A percentile compares a stretch with the other conserved stretches of the same genome.
These are phyloP conservation scores for Leishmania aethiopica DNA, from an alignment of 208 protist species.

Conservation along the genomic window DNA sequence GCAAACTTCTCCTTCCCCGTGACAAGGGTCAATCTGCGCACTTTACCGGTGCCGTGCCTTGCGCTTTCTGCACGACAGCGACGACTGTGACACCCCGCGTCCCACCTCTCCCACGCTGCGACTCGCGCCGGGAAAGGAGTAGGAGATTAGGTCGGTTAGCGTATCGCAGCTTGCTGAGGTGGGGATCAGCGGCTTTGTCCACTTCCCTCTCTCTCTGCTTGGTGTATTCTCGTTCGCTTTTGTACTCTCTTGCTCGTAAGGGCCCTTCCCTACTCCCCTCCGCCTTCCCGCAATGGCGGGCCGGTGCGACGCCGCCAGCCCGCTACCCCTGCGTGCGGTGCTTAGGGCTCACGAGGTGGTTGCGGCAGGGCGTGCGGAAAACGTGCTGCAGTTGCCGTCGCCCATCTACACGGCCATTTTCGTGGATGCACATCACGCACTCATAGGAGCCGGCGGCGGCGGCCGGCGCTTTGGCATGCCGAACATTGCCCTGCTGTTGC, in stretches of 20 bases:
- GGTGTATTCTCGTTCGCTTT: too few species aligned
- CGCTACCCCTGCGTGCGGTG: slow-evolving; percentile 9
- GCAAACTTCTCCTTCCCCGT: not conserved
- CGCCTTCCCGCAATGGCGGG: not conserved
- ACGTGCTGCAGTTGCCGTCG: slow-evolving; percentile 73
- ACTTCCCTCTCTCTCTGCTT: not conserved
- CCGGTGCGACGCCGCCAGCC: not conserved
- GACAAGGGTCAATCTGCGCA: not conserved
- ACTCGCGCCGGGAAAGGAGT: not conserved
- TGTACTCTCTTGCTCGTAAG: not conserved
- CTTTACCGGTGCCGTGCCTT: not conserved
- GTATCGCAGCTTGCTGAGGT: not conserved
- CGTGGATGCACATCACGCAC: slow-evolving; percentile 60
- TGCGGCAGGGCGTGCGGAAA: slow-evolving; percentile 37
- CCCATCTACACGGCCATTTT: slow-evolving; percentile 79
- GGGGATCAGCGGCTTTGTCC: not conserved
- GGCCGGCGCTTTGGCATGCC: slow-evolving; percentile 86
- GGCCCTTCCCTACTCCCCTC: not conserved
- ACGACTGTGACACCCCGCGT: too few species aligned
- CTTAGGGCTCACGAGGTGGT: slow-evolving; percentile 47
- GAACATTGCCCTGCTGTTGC: slow-evolving; percentile 71
- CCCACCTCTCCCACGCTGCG: not conserved
- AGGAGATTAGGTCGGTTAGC: not conserved
- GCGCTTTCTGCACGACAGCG: not conserved
- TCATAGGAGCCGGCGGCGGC: slow-evolving; percentile 81